Evolutionary conservation across 345 rosid genomes (phyloP).

Genomic region (Boechera retrofracta): DNA sequence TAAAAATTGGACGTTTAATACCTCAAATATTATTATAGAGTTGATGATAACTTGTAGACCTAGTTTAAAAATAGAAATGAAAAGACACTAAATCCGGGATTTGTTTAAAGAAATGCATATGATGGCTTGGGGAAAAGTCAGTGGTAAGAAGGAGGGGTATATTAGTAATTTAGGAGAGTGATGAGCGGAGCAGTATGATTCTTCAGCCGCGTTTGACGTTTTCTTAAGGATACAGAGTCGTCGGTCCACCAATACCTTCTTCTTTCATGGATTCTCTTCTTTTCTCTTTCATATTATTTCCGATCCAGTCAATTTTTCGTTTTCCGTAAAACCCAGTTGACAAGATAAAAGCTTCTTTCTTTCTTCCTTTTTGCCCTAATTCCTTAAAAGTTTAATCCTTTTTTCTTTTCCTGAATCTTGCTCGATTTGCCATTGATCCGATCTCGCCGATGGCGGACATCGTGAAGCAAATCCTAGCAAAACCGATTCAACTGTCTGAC

Average conservation of each 20-base stretch:
- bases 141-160: background rate
- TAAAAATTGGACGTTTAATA: background rate
- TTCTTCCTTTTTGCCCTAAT: background rate
- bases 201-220: slow-evolving; percentile 39
- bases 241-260: too few relatives aligned
- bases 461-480: slow-evolving; percentile 73
- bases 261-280: background rate
- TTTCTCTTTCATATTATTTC: background rate
- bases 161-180: slow-evolving; percentile 9
- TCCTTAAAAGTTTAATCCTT: background rate
- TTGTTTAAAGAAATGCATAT: too few relatives aligned
- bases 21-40: too few relatives aligned
- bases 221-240: background rate
- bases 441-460: slow-evolving; percentile 65
- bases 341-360: too few relatives aligned
- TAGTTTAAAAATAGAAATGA: too few relatives aligned
- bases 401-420: background rate
- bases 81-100: too few relatives aligned
- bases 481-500: slow-evolving; percentile 82
- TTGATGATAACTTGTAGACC: too few relatives aligned
- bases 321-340: too few relatives aligned
- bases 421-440: slow-evolving; percentile 10
- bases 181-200: background rate
- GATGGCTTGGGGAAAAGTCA: too few relatives aligned
- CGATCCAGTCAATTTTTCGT: background rate